Percentiles rank a stretch among this genome's conserved stretches.
phyloP scores from a whole-genome alignment of 2,329 filamentous ascomycete species.

The Colletotrichum eremochloae region DNA sequence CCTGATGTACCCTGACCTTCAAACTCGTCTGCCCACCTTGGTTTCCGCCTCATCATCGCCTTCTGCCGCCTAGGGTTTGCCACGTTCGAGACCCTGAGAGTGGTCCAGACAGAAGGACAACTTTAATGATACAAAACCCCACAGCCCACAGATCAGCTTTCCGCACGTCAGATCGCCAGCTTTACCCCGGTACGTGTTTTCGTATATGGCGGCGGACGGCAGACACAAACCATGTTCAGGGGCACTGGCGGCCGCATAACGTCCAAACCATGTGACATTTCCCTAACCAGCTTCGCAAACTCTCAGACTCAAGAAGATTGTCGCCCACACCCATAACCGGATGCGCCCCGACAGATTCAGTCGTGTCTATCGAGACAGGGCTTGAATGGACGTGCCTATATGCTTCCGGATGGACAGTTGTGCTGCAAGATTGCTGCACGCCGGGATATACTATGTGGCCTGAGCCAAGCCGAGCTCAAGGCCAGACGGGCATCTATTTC shows the following conservation, averaged over 20 bases:
- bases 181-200: background rate
- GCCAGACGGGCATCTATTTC: conserved; percentile 29
- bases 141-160: conserved; percentile 14
- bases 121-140: conserved; percentile 4
- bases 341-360: background rate
- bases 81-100: conserved; percentile 2
- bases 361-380: conserved; percentile 10
- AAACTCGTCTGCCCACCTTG: conserved; percentile 10
- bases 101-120: conserved; percentile 2
- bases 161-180: conserved; percentile 6
- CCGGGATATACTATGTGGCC: conserved; percentile 24
- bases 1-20: conserved; percentile 15
- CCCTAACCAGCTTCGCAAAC: conserved; percentile 1
- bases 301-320: background rate
- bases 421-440: conserved; percentile 29
- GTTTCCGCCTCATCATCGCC: background rate
- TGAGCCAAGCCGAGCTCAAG: conserved; percentile 9
- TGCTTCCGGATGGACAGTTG: conserved; percentile 30
- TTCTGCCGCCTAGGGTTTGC: conserved; percentile 17
- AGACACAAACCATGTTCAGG: conserved; percentile 8
- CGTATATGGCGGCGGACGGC: conserved; percentile 9
- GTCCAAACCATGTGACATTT: conserved; percentile 27
- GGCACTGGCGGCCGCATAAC: conserved; percentile 24
- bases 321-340: background rate
- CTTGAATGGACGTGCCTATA: conserved; percentile 22